Conservation (phyloP, 345 rosid genomes). For the Gossypium ekmanianum region DNA sequence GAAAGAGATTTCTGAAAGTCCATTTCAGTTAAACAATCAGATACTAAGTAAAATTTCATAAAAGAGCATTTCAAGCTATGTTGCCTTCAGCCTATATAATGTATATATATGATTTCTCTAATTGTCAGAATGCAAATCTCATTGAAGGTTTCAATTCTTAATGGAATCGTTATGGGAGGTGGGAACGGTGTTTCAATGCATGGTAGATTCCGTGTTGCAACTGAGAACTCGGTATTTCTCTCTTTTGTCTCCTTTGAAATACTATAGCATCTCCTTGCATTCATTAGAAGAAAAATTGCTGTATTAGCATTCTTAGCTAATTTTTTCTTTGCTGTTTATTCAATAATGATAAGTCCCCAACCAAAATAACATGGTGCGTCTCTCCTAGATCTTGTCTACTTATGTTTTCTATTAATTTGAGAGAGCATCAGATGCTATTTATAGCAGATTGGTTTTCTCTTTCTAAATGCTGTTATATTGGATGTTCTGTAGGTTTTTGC, state of each 20-base stretch:
- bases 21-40: not conserved
- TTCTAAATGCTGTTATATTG: conserved; percentile 6
- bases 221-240: conserved; percentile 63
- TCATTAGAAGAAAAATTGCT: not conserved
- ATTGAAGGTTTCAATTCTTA: conserved; percentile 62
- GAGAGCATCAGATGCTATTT: not conserved
- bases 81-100: not conserved
- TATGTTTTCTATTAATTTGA: conserved; percentile 3
- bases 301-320: conserved; percentile 3
- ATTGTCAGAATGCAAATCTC: not conserved
- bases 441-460: not conserved
- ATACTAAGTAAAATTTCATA: not conserved
- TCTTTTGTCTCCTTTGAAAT: conserved; percentile 11
- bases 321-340: not conserved
- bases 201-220: conserved; percentile 73
- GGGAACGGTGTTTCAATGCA: conserved; percentile 76
- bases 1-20: not conserved
- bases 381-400: not conserved
- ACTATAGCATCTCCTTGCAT: not conserved
- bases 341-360: not conserved
- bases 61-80: not conserved
- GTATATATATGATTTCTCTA: not conserved
- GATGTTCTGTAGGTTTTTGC: conserved; percentile 60
- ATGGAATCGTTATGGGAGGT: conserved; percentile 91
- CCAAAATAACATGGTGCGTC: not conserved